Base-by-base conservation (phyloP, 208 protist genomes). In the Lotmaria passim region DNA sequence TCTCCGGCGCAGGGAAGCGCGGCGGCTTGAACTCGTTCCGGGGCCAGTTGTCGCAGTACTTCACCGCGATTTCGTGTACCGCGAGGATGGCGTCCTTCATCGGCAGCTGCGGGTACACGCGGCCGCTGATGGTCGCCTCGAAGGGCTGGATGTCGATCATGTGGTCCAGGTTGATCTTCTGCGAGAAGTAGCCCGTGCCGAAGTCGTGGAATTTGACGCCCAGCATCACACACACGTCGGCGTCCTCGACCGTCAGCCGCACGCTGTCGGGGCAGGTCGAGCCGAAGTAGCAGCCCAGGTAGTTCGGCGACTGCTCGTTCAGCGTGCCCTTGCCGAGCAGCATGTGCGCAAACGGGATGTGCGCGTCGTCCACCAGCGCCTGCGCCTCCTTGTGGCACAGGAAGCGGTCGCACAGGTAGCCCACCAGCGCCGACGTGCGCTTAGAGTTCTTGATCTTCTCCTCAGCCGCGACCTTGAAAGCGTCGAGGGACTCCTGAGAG, bases 151-250 rank as follows among this genome's bases (percentile, higher is more conserved):
- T 81, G 48, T 78, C 68, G 46, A 83, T 76, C 6, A 12, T 41
- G 23, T 24, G 44, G 10, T 44, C 44, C 6, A 24, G 3, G 30
- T 69, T 36, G 30, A 80, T 73, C 28, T 69, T 77, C 31, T 82
- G 76, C 14, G 80, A 79, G 64, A 85, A 85, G 64, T 69, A 82
- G 44, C 75, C 63, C 14, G 72, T 85, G 58, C 75, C 80, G 57
- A 85, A 82, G 55, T 82, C 80, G 64, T 85, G 75, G 80, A 85
- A 85, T 58, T 75, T 81, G 41, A 81, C 80, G 53, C 80, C 77
- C 19, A 86, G 24, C 30, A 68, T 51, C 38, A 80, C 51, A 46
- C 59, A 67, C 46, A 68, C 68, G 14, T 81, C 77, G 2, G 68
- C 63, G 12, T 71, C 55, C 69, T 80, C 77, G 34, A 83, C 70